These are phyloP conservation scores for Yamadazyma conglobata DNA, from an alignment of 1,139 yeast species.

Conservation along the genomic window DNA sequence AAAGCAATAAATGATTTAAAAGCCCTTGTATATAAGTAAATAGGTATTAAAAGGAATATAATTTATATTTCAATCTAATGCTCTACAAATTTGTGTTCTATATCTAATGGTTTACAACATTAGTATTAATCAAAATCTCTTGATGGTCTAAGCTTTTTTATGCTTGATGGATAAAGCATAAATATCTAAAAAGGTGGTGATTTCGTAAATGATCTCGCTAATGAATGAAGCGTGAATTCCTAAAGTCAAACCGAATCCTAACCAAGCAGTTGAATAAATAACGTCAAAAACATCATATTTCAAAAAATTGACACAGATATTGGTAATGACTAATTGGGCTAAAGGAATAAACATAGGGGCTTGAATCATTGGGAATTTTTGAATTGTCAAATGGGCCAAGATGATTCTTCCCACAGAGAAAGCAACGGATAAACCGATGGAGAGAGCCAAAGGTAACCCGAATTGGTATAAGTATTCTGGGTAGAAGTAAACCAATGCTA, in stretches of 20 bases:
- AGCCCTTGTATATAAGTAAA: constrained; percentile 18
- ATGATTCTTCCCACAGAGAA: constrained; percentile 87
- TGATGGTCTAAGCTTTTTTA: constrained; percentile 55
- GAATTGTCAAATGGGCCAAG: constrained; percentile 80
- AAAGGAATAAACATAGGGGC: constrained; percentile 69
- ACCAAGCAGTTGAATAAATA: constrained; percentile 55
- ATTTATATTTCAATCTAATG: too few species aligned
- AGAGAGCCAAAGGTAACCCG: constrained; percentile 58
- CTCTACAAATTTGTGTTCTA: too few species aligned
- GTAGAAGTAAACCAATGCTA: constrained; percentile 40
- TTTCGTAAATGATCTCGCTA: constrained; percentile 76
- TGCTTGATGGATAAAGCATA: constrained; percentile 84
- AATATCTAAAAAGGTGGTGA: constrained; percentile 79
- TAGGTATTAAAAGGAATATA: too few species aligned
- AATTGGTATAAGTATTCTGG: constrained; percentile 51
- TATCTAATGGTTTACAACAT: not conserved
- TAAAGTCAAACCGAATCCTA: constrained; percentile 69
- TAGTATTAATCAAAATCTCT: too few species aligned
- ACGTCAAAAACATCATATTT: constrained; percentile 38
- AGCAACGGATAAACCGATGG: constrained; percentile 76
- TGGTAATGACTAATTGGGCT: constrained; percentile 47
- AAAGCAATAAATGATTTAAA: constrained; percentile 19
- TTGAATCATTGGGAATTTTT: constrained; percentile 69
- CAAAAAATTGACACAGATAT: constrained; percentile 35
- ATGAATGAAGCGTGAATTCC: constrained; percentile 81